A percentile compares a stretch with the other conserved stretches of the same genome.
Evolutionary conservation across 345 rosid genomes (phyloP).

Genomic region (Lagerstroemia speciosa): DNA sequence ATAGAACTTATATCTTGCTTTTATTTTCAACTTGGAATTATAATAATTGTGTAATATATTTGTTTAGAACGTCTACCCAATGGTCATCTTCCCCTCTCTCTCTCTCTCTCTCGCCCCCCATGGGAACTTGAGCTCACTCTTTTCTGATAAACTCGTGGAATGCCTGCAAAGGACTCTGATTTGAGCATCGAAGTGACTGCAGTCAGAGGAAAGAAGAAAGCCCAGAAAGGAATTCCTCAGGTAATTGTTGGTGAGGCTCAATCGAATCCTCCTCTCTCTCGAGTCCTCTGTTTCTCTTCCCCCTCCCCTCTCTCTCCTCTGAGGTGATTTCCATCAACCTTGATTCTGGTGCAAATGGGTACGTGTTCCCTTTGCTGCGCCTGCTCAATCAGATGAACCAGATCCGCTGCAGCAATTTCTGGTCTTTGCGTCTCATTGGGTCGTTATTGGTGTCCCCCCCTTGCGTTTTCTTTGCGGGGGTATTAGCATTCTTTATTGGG

Average conservation of each 20-base stretch:
- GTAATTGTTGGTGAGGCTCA: background rate
- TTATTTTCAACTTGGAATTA: too few relatives aligned
- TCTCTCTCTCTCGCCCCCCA: constrained; percentile 7
- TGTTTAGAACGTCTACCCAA: constrained; percentile 4
- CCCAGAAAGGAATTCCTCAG: background rate
- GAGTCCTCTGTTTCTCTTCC: background rate
- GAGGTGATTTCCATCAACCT: constrained; percentile 1
- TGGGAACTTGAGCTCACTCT: constrained; percentile 21
- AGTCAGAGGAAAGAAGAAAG: background rate
- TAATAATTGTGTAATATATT: too few relatives aligned
- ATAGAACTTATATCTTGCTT: too few relatives aligned
- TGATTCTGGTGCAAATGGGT: constrained; percentile 6
- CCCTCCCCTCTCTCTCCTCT: background rate
- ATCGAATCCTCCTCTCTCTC: background rate
- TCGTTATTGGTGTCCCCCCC: background rate
- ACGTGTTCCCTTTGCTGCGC: background rate
- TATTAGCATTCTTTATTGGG: background rate
- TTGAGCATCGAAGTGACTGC: background rate
- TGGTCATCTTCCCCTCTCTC: background rate
- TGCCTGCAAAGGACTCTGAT: background rate
- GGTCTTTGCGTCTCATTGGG: background rate
- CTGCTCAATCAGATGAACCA: constrained; percentile 7
- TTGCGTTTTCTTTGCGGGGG: background rate
- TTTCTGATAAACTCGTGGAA: constrained; percentile 9
- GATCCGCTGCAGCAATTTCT: constrained; percentile 1